Evolutionary conservation across 331 rosid species (phyloP), one percentile per base, ranked within the genome.

Genomic region (Rhamnella rubrinervis): DNA sequence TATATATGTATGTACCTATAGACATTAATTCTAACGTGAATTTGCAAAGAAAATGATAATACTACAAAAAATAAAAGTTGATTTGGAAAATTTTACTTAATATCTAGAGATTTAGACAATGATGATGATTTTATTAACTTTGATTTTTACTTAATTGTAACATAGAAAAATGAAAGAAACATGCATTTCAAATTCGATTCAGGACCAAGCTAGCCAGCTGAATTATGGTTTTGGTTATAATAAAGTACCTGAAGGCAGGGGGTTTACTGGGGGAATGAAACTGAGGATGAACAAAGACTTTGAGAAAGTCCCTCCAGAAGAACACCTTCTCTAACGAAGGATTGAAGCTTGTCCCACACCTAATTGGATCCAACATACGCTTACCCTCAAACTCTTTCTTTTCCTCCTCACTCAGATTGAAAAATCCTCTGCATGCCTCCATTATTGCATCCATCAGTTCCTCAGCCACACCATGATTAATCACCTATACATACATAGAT

Each of bases 221-320:
- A 31, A 4, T 31, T 31, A 31, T 31, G 35, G 35, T 31, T 31
- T 31, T 31, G 35, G 35, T 31, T 31, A 31, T 44, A 44, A 40
- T 8, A 7, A 9, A 2, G 49, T 78, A 88, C 97, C 89, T 84
- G 85, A 85, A 89, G 17, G 79, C 92, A 61, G 69, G 16, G 7
- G 97, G 95, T 70, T 87, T 89, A 16, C 72, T 28, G n/a, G 88
- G 95, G 23, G 82, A 82, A 58, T 86, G 85, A 77, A 86, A 89
- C 1, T 84, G 70, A 1, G 95, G 95, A 63, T 83, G 81, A 6
- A 85, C 84, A 52, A 84, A 11, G 49, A 84, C 71, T 71, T 92
- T 92, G 50, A 92, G 80, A 70, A 72, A 92, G 72, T 92, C 98
- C 68, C 98, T 89, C 98, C 98, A 89, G 23, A 83, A 86, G 8